Evolutionary conservation across 2,329 filamentous ascomycete species (phyloP).

Genomic region (Aspergillus chevalieri): DNA sequence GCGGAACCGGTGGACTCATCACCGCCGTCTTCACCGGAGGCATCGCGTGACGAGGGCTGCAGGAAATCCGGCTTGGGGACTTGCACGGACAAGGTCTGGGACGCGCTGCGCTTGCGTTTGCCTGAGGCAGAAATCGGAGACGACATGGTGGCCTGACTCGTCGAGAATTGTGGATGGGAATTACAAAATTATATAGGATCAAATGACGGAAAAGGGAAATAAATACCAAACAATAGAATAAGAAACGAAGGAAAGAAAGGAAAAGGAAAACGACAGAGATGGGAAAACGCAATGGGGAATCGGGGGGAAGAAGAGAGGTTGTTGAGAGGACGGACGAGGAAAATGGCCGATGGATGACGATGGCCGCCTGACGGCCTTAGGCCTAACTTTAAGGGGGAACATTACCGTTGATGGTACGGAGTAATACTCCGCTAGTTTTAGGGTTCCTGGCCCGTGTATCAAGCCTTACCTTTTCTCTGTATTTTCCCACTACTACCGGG

Average conservation of each 20-base stretch:
- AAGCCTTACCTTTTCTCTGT: background rate
- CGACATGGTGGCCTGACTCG: slow-evolving; percentile 46
- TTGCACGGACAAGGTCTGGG: slow-evolving; percentile 41
- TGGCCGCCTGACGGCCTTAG: background rate
- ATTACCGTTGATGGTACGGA: background rate
- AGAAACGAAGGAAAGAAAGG: slow-evolving; percentile 1
- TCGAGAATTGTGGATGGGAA: background rate
- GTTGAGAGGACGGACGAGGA: slow-evolving; percentile 1
- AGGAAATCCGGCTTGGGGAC: slow-evolving; percentile 54
- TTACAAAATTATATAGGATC: background rate
- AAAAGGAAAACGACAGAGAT: slow-evolving; percentile 3
- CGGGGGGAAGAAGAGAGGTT: slow-evolving; percentile 2
- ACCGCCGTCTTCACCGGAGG: slow-evolving; percentile 72
- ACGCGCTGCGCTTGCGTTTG: slow-evolving; percentile 72
- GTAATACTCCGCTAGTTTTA: background rate
- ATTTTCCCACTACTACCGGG: background rate
- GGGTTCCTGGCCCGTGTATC: background rate
- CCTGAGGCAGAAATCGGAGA: slow-evolving; percentile 51
- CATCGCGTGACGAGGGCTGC: slow-evolving; percentile 71
- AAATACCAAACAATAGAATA: background rate
- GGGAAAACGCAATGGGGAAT: slow-evolving; percentile 1
- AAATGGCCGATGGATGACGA: slow-evolving; percentile 1
- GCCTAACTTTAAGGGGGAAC: background rate
- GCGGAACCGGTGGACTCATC: slow-evolving; percentile 60
- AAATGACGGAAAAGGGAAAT: background rate